A percentile compares a stretch with the other conserved stretches of the same genome.
These are phyloP conservation scores for Hamigera avellanea DNA, from an alignment of 495 filamentous ascomycete genomes.

Conservation along the genomic window DNA sequence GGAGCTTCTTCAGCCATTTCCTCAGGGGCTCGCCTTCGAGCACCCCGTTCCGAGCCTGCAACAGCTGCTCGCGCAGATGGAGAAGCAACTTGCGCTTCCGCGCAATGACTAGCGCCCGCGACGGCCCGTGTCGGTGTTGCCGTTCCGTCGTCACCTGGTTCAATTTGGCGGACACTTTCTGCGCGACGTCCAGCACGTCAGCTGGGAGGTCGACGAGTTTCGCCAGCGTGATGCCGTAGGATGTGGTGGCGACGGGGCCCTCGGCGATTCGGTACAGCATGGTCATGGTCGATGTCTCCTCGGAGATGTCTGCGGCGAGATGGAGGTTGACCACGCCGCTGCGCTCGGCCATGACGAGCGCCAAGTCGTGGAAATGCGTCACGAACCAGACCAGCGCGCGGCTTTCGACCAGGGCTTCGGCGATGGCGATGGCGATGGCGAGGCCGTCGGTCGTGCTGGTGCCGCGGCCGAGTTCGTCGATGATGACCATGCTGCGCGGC, in stretches of 20 bases:
- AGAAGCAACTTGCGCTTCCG: constrained; percentile 61
- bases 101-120: constrained; percentile 42
- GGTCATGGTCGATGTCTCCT: constrained; percentile 45
- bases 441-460: constrained; percentile 85
- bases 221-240: constrained; percentile 71
- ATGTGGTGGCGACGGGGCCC: constrained; percentile 56
- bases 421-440: constrained; percentile 77
- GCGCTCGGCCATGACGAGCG: constrained; percentile 59
- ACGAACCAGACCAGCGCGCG: constrained; percentile 77
- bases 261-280: constrained; percentile 76
- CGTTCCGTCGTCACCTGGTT: constrained; percentile 26
- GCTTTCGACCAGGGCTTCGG: constrained; percentile 73
- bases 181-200: constrained; percentile 54
- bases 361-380: constrained; percentile 82
- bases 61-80: constrained; percentile 61
- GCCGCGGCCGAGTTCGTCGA: constrained; percentile 89
- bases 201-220: constrained; percentile 62
- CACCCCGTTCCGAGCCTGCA: constrained; percentile 52
- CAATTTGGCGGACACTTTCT: constrained; percentile 49
- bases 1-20: constrained; percentile 56
- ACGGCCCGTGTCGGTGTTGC: constrained; percentile 42
- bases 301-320: constrained; percentile 55
- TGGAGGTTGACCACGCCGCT: constrained; percentile 73
- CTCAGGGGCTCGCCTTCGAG: constrained; percentile 54
- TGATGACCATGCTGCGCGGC: constrained; percentile 62